Evolutionary conservation across 768 basidiomycete species (phyloP), one percentile per base, ranked within the genome.

Genomic region (Sporobolomyces roseus): DNA sequence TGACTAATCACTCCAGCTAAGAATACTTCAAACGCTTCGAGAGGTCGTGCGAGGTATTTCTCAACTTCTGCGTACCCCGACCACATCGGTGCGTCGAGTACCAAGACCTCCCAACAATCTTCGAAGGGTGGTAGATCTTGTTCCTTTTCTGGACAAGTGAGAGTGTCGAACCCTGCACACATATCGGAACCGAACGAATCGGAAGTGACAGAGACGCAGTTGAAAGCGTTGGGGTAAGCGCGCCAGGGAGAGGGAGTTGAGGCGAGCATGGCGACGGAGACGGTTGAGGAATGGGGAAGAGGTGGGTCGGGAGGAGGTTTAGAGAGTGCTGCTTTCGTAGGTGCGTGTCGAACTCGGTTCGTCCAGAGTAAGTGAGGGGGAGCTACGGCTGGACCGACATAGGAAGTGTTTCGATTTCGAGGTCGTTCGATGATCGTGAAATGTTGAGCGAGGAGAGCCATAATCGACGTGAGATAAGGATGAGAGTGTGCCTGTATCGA

Each of bases 331-430:
- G 60, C 53, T 38, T 70, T 70, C 36, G 60, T 36, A 29, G 65
- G 62, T 2, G 68, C 65, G 50, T 66, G 63, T 25, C 72, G 72
- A 38, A 66, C 63, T 30, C 72, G 72, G 8, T 68, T 59, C 61
- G 68, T 67, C 72, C 72, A 73, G 29, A 73, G 65, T 35, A 70
- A 61, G 6, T 62, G 43, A 7, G 65, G n/a, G 3, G 68, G 68
- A 7, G 72, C 68, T 30, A 64, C 30, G 5, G 61, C 38, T 41
- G 61, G 65, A 63, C n/a, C 17, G 65, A 45, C 17, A 56, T 25
- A 19, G 56, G 9, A 29, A 29, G 19, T 0, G 60, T 63, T 19
- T 9, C 21, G 27, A 29, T 35, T 46, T 17, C 65, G 65, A 17
- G 61, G 25, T 27, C 68, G 55, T 3, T 54, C 54, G 41, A 73